These are phyloP conservation scores for Fusarium solani-melongenae DNA, from an alignment of 2,329 filamentous ascomycete genomes.

Conservation along the genomic window DNA sequence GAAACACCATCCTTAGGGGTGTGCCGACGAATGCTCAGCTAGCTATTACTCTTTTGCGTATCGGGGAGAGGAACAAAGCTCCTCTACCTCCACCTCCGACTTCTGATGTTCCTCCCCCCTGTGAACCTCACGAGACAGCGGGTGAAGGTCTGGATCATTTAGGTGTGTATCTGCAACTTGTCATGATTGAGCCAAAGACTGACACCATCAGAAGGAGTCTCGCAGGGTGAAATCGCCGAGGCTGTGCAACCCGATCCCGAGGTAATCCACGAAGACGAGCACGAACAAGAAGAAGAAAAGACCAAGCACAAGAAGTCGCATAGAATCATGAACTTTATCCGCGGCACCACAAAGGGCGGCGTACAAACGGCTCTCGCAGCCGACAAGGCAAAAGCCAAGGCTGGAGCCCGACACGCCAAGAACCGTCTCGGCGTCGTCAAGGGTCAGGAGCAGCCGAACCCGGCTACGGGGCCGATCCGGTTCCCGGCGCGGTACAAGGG, in stretches of 20 bases:
- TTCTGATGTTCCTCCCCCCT: conserved; percentile 49
- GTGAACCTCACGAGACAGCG: conserved; percentile 57
- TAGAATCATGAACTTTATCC: conserved; percentile 72
- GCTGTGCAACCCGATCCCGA: conserved; percentile 63
- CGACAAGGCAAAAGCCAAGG: conserved; percentile 76
- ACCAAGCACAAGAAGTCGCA: conserved; percentile 55
- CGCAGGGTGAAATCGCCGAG: conserved; percentile 71
- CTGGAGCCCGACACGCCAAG: conserved; percentile 67
- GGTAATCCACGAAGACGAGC: conserved; percentile 48
- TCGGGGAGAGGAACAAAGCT: conserved; percentile 84
- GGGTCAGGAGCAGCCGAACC: conserved; percentile 49
- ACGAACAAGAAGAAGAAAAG: conserved; percentile 60
- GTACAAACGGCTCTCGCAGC: conserved; percentile 79
- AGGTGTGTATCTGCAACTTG: conserved; percentile 41
- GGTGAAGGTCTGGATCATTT: conserved; percentile 51
- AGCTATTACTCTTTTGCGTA: conserved; percentile 81
- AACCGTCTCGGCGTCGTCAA: conserved; percentile 77
- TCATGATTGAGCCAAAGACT: conserved; percentile 5
- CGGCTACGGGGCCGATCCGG: conserved; percentile 75
- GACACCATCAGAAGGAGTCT: conserved; percentile 56
- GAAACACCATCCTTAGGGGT: conserved; percentile 81
- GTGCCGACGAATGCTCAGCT: conserved; percentile 90
- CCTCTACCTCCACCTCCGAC: conserved; percentile 73
- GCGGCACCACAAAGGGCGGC: conserved; percentile 74
- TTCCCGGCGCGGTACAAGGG: conserved; percentile 79